Evolutionary conservation across 148 eudicot species (phyloP), one percentile per base, ranked within the genome.

Genomic region (Beta vulgaris): DNA sequence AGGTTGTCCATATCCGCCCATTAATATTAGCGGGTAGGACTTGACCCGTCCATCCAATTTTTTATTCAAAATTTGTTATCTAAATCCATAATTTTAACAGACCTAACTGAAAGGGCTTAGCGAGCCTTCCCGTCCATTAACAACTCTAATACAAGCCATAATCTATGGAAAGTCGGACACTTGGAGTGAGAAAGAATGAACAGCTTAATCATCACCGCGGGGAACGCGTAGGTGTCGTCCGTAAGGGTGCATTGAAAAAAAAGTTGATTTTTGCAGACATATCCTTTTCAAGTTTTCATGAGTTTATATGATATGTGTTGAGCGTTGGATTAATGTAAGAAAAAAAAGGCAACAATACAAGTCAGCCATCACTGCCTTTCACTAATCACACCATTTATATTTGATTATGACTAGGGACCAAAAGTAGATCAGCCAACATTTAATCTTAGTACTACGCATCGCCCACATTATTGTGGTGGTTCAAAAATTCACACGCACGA

Each of bases 361-460:
- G 26, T 65, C 18, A n/a, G n/a, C n/a, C n/a, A n/a, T n/a, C 35
- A 35, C 26, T 37, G 13, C 26, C 57, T 51, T 51, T 58, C 62
- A 40, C 31, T 66, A 39, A 66, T 40, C 49, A 39, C 19, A 66
- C 26, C 49, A 66, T 66, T 62, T 37, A 66, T 29, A 48, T 16
- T 7, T 69, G 59, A 69, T 34, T 69, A 69, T 28, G 73, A 69
- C 73, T 69, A 48, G 42, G 26, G 59, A 51, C 73, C 73, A 69
- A 39, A 39, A 66, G 49, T 39, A 49, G 68, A 66, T n/a, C 48
- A 12, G 7, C 69, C 69, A 10, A 37, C 69, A 36, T 39, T 66
- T 36, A 64, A 64, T 64, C 68, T 37, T 64, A 64, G 68, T 64
- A 66, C 69, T 66, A 40, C n/a, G 1, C 26, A 65, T 37, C 29